Percentiles rank a stretch among this genome's conserved stretches.
These are phyloP conservation scores for Mortierella sp. DNA, from an alignment of 371 early-diverging fungal species.

Conservation along the genomic window DNA sequence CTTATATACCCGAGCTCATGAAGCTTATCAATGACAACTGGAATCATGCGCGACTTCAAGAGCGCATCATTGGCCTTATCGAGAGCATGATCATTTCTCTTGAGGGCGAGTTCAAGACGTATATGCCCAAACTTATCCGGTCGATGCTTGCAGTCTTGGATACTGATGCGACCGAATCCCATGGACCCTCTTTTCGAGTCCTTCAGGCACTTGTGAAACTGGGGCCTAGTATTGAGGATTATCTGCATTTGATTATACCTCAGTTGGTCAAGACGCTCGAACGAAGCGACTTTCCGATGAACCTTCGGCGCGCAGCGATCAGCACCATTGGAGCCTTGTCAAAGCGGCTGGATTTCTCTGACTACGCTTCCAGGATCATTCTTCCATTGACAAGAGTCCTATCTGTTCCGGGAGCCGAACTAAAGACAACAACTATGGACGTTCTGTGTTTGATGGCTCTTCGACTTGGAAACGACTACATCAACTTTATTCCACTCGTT, in stretches of 20 bases:
- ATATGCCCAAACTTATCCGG: conserved; percentile 73
- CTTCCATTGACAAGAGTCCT: conserved; percentile 88
- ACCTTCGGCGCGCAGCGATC: conserved; percentile 80
- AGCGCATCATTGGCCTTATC: conserved; percentile 83
- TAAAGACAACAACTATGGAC: conserved; percentile 82
- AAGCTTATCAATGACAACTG: conserved; percentile 83
- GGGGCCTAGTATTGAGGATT: conserved; percentile 92
- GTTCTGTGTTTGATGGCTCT: conserved; percentile 84
- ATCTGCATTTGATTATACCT: conserved; percentile 92
- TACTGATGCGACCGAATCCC: conserved; percentile 76
- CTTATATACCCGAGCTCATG: conserved; percentile 85
- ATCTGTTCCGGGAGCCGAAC: conserved; percentile 64
- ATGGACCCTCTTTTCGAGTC: conserved; percentile 79
- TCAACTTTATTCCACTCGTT: conserved; percentile 90
- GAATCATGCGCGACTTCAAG: conserved; percentile 80
- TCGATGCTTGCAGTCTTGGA: conserved; percentile 84
- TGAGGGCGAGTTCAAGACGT: conserved; percentile 89
- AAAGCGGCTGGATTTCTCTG: conserved; percentile 83
- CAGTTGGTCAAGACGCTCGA: conserved; percentile 87
- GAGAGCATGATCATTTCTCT: conserved; percentile 89
- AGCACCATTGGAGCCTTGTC: conserved; percentile 83
- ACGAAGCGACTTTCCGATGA: conserved; percentile 69
- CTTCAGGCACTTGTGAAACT: conserved; percentile 89
- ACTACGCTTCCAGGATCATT: conserved; percentile 91
- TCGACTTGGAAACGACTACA: conserved; percentile 88